A percentile compares a stretch with the other conserved stretches of the same genome.
Conservation (phyloP, 1,284 basidiomycete species). For the Pisolithus thermaeus region DNA sequence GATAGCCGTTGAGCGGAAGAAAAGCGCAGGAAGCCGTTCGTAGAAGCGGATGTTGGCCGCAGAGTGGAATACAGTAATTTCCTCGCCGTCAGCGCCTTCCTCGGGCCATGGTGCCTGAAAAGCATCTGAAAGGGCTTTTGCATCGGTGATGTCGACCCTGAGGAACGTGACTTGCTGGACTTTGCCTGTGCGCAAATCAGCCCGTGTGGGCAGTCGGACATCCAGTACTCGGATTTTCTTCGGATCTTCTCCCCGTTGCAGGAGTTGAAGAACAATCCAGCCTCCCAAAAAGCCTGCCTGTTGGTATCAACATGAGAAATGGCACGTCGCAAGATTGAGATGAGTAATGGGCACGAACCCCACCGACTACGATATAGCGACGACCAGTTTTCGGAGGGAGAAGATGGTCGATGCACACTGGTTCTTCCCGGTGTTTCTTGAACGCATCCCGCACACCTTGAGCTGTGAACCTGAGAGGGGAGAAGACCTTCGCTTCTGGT, state of each 20-base stretch:
- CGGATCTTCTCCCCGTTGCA: conserved; percentile 65
- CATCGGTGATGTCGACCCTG: conserved; percentile 52
- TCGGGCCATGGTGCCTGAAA: conserved; percentile 61
- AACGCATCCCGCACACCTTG: conserved; percentile 35
- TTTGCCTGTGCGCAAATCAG: conserved; percentile 45
- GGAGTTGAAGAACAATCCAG: conserved; percentile 64
- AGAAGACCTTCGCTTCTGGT: conserved; percentile 36
- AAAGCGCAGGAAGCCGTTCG: conserved; percentile 48
- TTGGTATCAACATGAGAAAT: conserved; percentile 1
- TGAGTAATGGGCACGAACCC: conserved; percentile 32
- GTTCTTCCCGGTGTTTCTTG: conserved; percentile 29
- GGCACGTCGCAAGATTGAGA: too few species aligned
- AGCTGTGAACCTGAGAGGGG: conserved; percentile 41
- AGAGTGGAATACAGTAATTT: conserved; percentile 64
- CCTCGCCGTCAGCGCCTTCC: conserved; percentile 13
- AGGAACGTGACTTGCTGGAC: conserved; percentile 50
- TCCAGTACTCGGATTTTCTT: conserved; percentile 62
- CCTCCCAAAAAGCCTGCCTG: conserved; percentile 70
- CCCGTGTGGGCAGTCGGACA: conserved; percentile 48
- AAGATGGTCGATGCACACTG: conserved; percentile 23
- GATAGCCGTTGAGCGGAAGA: conserved; percentile 50
- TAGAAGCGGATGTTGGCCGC: conserved; percentile 73
- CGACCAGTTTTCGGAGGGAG: conserved; percentile 50
- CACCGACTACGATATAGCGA: conserved; percentile 51
- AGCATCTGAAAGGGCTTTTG: conserved; percentile 46